Conservation (phyloP, 179 eudicot genomes). For the Drosera spatulata region DNA sequence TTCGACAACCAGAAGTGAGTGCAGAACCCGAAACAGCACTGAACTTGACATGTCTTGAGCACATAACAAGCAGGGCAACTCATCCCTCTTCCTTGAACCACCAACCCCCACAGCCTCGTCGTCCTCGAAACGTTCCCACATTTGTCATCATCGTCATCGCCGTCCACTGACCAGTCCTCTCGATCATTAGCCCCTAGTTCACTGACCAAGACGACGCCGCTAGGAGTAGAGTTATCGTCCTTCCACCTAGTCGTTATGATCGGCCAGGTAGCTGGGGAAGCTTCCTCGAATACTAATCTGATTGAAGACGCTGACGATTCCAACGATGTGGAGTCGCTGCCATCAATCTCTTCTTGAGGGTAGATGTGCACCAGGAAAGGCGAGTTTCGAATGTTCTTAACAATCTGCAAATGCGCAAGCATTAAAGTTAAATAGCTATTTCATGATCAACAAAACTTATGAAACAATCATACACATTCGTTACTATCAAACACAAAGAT, state of each 20-base stretch:
- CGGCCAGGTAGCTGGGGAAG: constrained; percentile 27
- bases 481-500: too few relatives aligned
- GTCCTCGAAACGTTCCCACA: constrained; percentile 3
- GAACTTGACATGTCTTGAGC: constrained; percentile 33
- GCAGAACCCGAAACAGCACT: constrained; percentile 24
- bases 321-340: not conserved
- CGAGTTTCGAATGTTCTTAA: constrained; percentile 32
- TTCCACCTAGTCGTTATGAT: constrained; percentile 22
- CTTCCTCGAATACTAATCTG: constrained; percentile 26
- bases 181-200: constrained; percentile 8
- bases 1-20: constrained; percentile 41
- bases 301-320: constrained; percentile 3
- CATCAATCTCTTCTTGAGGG: constrained; percentile 11
- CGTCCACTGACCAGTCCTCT: constrained; percentile 1
- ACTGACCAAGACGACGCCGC: constrained; percentile 35
- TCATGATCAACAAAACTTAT: too few relatives aligned
- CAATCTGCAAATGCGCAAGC: constrained; percentile 18
- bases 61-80: constrained; percentile 30
- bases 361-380: constrained; percentile 41
- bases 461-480: too few relatives aligned
- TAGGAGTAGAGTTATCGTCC: constrained; percentile 15
- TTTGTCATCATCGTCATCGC: constrained; percentile 3
- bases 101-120: constrained; percentile 34
- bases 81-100: constrained; percentile 36
- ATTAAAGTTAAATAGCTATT: too few relatives aligned